Evolutionary conservation across 2,329 filamentous ascomycete genomes (phyloP), one percentile per base, ranked within the genome.

Genomic region (Cladophialophora bantiana): DNA sequence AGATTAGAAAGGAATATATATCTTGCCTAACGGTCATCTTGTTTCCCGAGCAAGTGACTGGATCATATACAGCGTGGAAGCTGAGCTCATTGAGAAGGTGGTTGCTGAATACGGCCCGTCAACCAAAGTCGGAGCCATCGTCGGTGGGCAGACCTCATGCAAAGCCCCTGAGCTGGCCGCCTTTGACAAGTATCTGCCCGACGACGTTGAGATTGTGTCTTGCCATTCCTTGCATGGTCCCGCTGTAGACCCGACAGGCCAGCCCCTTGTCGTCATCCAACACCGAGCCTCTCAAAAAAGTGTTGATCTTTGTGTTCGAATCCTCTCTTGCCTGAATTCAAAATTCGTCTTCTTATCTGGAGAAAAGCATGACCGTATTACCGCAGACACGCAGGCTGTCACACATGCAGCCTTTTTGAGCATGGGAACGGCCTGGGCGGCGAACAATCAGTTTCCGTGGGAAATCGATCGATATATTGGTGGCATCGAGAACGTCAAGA

Each of bases 401-500:
- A 99, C 95, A 0, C 95, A 99, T 80, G 95, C 94, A 1, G 95
- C 96, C 34, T 99, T 99, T 78, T 84, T 99, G 59, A 92, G 90
- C 76, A 99, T 99, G 95, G 95, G 96, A 70, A 96, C 94, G 70
- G 95, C 95, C 7, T 99, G 96, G 96, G 91, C 93, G 72, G 94
- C 94, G 36, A 96, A 96, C 78, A 87, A 90, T 66, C 93, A 99
- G 77, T 99, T 98, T 74, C 95, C 96, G 0, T 99, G 95, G 95
- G 94, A 98, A 75, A 89, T 94, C 55, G 88, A 89, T n/a, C 93
- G 95, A 70, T 99, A 98, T 79, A 88, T 97, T 3, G 95, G 95
- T 66, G 96, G 95, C 60, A 96, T 99, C 75, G 95, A 99, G 80
- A 99, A 99, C 78, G 94, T 98, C 74, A 99, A 99, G 82, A 97